Evolutionary conservation across 345 rosid genomes (phyloP), one percentile per base, ranked within the genome.

Genomic region (Microthlaspi erraticum): DNA sequence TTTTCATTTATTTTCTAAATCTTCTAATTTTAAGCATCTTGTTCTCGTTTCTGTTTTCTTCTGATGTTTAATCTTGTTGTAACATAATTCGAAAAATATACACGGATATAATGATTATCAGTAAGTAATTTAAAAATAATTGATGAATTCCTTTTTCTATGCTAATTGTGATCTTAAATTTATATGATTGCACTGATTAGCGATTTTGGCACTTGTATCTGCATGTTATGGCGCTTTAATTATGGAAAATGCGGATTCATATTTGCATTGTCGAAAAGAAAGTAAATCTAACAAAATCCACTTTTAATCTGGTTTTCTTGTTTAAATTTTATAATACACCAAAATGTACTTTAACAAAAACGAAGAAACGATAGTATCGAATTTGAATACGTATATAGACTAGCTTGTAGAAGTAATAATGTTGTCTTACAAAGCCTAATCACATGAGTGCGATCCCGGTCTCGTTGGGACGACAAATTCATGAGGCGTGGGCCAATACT

Each of bases 401-500:
- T 44, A 49, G 14, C 10, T 16, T 19, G 58, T 45, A 50, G 31
- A 54, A 16, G 56, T 64, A 50, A 70, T 70, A 31, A 70, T 60
- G 52, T 17, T 70, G 60, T 50, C 74, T 31, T 70, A 17, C 8
- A 70, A 43, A 53, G 55, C 13, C 14, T 33, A 53, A 52, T 51
- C 37, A 52, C 36, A 14, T 32, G 32, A 70, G 43, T 70, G 68
- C 51, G 17, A 51, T 63, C 37, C 16, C 0, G 31, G 39, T 54
- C 39, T 62, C 58, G 34, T 49, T 49, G 60, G 31, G 45, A 13
- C 43, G 72, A 57, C 77, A 66, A 37, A 48, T 58, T 73, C 54
- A 57, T 58, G 37, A 49, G 42, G 52, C 66, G 46, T 73, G 72
- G 77, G 54, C 72, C 71, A 64, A 48, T 48, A 23, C 26, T 19